phyloP scores from a whole-genome alignment of 2,329 filamentous ascomycete species.

The Calycina herbarum region DNA sequence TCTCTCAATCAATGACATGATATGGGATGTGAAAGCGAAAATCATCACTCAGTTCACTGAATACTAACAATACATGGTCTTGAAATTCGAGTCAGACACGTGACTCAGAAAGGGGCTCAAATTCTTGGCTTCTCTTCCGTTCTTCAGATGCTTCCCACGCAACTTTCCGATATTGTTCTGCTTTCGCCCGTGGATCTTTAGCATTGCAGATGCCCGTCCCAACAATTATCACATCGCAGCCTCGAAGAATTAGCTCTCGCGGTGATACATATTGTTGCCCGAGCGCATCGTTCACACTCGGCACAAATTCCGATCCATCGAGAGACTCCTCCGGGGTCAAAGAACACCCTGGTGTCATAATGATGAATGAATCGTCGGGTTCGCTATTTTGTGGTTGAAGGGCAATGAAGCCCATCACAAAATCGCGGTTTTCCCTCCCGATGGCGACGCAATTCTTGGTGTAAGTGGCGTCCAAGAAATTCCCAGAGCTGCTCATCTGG shows the following conservation, averaged over 20 bases:
- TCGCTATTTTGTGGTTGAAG: conserved; percentile 63
- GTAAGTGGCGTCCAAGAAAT: conserved; percentile 72
- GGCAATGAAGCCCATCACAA: conserved; percentile 36
- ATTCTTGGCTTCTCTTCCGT: too few species aligned
- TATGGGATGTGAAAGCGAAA: too few species aligned
- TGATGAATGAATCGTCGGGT: conserved; percentile 69
- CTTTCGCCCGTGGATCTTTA: not conserved
- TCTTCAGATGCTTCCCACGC: not conserved
- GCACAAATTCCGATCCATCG: conserved; percentile 42
- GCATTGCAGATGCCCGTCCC: conserved; percentile 42
- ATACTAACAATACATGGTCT: too few species aligned
- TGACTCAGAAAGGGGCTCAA: too few species aligned
- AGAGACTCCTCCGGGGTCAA: conserved; percentile 60
- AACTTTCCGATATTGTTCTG: not conserved
- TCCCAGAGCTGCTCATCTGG: conserved; percentile 76
- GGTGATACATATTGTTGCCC: conserved; percentile 51
- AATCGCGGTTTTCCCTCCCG: conserved; percentile 42
- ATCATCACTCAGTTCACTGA: too few species aligned
- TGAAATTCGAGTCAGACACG: too few species aligned
- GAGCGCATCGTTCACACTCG: conserved; percentile 55
- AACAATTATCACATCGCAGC: conserved; percentile 77
- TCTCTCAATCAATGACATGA: too few species aligned
- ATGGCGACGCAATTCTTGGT: conserved; percentile 70
- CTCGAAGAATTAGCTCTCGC: conserved; percentile 63
- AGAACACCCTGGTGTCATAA: conserved; percentile 80